These are phyloP conservation scores for Aschersonia sp. DNA, from an alignment of 2,329 filamentous ascomycete genomes.

Conservation along the genomic window DNA sequence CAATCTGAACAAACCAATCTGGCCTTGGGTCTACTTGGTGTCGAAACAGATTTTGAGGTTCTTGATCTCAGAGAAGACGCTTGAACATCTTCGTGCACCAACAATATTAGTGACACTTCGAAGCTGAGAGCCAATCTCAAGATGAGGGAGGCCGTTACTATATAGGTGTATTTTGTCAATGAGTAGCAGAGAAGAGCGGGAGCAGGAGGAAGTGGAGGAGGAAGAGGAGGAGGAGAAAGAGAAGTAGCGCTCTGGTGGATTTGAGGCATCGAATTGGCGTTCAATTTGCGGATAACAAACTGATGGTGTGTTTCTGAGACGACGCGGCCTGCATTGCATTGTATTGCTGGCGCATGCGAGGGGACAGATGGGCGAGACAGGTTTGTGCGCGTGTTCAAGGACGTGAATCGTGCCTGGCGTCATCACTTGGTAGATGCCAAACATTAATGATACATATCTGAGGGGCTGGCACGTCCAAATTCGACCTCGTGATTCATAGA, in stretches of 20 bases:
- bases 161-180: no score
- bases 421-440: constrained; percentile 7
- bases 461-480: background rate
- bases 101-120: no score
- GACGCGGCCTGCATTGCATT: background rate
- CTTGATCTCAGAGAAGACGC: constrained; percentile 37
- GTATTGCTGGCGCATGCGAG: background rate
- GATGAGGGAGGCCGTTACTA: no score
- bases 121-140: no score
- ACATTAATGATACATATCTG: constrained; percentile 16
- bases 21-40: constrained; percentile 63
- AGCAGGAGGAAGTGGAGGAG: no score
- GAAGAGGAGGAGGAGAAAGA: background rate
- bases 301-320: background rate
- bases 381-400: background rate
- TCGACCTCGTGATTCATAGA: background rate
- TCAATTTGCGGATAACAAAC: background rate
- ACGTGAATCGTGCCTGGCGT: constrained; percentile 4
- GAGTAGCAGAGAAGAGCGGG: no score
- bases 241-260: background rate
- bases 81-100: constrained; percentile 2
- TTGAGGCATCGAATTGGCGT: background rate
- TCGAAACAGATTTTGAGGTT: constrained; percentile 61
- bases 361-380: background rate
- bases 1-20: constrained; percentile 53